Percentiles rank a stretch among this genome's conserved stretches.
Conservation (phyloP, 495 filamentous ascomycete genomes). For the Articulospora tetracladia region DNA sequence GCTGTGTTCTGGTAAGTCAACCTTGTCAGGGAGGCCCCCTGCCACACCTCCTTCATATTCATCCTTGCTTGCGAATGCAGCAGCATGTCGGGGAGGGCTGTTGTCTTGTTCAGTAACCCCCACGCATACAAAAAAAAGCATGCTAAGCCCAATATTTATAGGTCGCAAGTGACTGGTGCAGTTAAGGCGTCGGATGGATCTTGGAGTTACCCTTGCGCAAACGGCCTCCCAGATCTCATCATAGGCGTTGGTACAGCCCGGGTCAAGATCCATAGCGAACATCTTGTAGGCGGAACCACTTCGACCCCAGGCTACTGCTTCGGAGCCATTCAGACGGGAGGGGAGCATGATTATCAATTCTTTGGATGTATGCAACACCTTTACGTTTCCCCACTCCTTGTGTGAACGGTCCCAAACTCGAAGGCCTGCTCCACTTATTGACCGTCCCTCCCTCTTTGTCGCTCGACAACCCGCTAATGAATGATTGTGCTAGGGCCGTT, state of each 20-base stretch:
- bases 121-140: not conserved
- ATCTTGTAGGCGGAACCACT: slow-evolving; percentile 40
- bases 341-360: slow-evolving; percentile 60
- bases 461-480: not conserved
- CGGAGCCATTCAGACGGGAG: slow-evolving; percentile 60
- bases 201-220: slow-evolving; percentile 56
- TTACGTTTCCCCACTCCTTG: not conserved
- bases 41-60: no score
- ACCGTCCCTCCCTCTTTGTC: not conserved
- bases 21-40: no score
- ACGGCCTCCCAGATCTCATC: slow-evolving; percentile 56
- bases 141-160: not conserved
- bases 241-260: slow-evolving; percentile 50
- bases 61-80: no score
- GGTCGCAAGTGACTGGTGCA: slow-evolving; percentile 7
- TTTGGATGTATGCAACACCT: not conserved
- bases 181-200: slow-evolving; percentile 1
- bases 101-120: no score
- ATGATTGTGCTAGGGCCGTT: slow-evolving; percentile 46
- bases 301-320: slow-evolving; percentile 47
- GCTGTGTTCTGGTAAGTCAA: not conserved
- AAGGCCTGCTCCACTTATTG: not conserved
- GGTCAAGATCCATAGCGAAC: slow-evolving; percentile 46
- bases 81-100: no score
- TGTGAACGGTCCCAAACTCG: not conserved